Evolutionary conservation across 2,329 filamentous ascomycete genomes (phyloP).

Genomic region (Nemania serpens): DNA sequence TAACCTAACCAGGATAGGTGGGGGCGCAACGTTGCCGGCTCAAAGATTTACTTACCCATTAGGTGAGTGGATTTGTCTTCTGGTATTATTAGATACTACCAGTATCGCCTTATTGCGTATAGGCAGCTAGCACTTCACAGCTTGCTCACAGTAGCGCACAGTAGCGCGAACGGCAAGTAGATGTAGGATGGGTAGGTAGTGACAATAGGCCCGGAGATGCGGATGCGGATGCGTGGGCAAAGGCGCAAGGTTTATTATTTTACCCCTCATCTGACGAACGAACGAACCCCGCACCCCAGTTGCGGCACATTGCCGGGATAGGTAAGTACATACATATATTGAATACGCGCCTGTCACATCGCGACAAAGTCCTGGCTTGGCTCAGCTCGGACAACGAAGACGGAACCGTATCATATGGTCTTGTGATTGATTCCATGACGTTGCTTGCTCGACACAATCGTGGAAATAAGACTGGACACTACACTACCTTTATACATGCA

Average conservation of each 20-base stretch:
- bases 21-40: not conserved
- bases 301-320: not conserved
- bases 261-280: slow-evolving; percentile 25
- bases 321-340: too few species aligned
- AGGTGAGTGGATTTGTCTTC: slow-evolving; percentile 4
- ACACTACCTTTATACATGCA: too few species aligned
- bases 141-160: too few species aligned
- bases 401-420: not conserved
- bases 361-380: not conserved
- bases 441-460: too few species aligned
- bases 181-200: not conserved
- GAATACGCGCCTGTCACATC: not conserved
- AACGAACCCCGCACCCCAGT: slow-evolving; percentile 23
- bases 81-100: too few species aligned
- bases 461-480: too few species aligned
- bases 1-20: not conserved
- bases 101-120: not conserved
- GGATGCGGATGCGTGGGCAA: too few species aligned
- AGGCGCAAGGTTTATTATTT: too few species aligned
- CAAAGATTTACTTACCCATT: not conserved
- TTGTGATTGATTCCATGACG: too few species aligned
- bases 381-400: slow-evolving; percentile 15
- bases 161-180: slow-evolving; percentile 6
- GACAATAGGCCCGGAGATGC: slow-evolving; percentile 15
- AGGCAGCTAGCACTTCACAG: not conserved